These are phyloP conservation scores for Excoecaria cochinchinensis DNA, from an alignment of 345 rosid species.

Conservation along the genomic window DNA sequence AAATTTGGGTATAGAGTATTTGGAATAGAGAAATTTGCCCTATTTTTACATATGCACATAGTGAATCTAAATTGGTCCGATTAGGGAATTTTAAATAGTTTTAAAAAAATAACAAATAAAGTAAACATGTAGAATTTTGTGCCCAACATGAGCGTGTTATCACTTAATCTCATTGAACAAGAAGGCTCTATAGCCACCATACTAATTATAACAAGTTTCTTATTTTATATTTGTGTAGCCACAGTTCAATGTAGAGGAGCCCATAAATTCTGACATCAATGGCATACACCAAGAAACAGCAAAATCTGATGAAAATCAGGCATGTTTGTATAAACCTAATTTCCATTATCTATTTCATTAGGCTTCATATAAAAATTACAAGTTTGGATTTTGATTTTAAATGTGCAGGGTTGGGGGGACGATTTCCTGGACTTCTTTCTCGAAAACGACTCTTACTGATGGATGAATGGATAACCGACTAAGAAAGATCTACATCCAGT, in stretches of 20 bases:
- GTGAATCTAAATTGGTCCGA: no score
- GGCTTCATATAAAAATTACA: neutral
- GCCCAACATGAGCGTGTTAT: neutral
- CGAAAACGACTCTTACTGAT: neutral
- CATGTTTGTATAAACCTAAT: neutral
- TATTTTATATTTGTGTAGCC: neutral
- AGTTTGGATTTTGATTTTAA: neutral
- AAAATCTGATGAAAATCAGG: slow-evolving; percentile 4
- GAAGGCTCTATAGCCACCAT: neutral
- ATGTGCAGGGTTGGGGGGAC: slow-evolving; percentile 24
- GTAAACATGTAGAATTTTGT: neutral
- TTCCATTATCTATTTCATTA: neutral
- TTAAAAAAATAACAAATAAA: neutral
- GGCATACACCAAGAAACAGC: neutral
- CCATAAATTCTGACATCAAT: neutral
- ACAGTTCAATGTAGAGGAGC: neutral
- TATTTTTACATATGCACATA: no score
- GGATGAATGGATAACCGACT: neutral
- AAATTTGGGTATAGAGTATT: no score
- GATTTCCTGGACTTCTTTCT: slow-evolving; percentile 23
- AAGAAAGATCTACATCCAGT: neutral
- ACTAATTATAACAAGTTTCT: neutral
- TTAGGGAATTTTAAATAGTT: no score
- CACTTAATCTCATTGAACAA: neutral
- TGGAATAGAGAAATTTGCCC: no score